Evolutionary conservation across 2,329 filamentous ascomycete species (phyloP).

Genomic region (Chalaropsis thielavioides): DNA sequence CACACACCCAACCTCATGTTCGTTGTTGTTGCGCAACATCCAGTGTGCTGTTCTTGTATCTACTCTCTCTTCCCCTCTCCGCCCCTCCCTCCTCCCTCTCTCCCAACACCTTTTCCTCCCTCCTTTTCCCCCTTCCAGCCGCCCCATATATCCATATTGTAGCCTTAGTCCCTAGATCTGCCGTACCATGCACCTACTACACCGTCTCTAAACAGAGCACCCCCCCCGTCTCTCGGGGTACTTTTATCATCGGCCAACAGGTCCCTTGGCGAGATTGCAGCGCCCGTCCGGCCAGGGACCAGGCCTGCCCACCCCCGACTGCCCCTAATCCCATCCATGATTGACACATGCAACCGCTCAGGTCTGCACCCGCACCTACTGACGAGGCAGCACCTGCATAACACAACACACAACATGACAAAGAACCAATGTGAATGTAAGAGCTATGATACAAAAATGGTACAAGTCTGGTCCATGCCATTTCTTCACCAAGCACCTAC

Average conservation of each 20-base stretch:
- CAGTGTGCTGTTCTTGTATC: no score
- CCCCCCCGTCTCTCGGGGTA: background rate
- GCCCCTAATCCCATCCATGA: background rate
- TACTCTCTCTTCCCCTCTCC: background rate
- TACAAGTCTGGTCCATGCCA: conserved; percentile 5
- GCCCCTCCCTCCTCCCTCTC: background rate
- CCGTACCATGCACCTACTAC: no score
- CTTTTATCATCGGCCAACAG: background rate
- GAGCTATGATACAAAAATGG: conserved; percentile 10
- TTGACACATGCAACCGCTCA: background rate
- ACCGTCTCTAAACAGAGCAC: background rate
- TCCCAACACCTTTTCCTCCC: background rate
- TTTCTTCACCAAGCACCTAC: background rate
- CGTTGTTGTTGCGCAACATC: background rate
- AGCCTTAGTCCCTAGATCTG: background rate
- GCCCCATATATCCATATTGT: background rate
- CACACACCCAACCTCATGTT: no score
- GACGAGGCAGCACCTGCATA: background rate
- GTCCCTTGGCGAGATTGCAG: background rate
- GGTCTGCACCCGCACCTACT: background rate
- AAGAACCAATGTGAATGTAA: background rate
- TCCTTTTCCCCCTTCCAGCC: background rate
- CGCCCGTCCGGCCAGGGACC: background rate
- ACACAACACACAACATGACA: background rate
- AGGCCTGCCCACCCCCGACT: background rate